phyloP scores from a whole-genome alignment of 805 yeast genomes.

The Spathaspora gorwiae region DNA sequence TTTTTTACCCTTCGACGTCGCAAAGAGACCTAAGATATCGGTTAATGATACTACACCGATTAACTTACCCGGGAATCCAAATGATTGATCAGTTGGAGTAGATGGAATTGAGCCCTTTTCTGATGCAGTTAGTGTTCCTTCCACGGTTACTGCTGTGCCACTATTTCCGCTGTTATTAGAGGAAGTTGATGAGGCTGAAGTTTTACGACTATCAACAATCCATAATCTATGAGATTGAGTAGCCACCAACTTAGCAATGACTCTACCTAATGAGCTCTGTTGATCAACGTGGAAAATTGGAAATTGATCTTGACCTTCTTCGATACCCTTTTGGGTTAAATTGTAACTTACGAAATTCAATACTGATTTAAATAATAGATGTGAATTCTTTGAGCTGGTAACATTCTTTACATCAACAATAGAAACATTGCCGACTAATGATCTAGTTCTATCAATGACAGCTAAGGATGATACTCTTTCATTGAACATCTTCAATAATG shows the following conservation, averaged over 20 bases:
- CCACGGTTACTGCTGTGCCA: conserved; percentile 8
- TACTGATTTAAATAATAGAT: conserved; percentile 75
- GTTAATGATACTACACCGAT: conserved; percentile 91
- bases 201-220: conserved; percentile 52
- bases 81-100: conserved; percentile 8
- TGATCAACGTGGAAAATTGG: conserved; percentile 93
- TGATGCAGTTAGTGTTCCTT: conserved; percentile 10
- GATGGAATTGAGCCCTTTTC: conserved; percentile 1
- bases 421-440: conserved; percentile 85
- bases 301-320: conserved; percentile 92
- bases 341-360: conserved; percentile 84
- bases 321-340: conserved; percentile 81
- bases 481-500: conserved; percentile 76
- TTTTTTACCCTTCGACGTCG: conserved; percentile 56
- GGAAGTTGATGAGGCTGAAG: conserved; percentile 1
- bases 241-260: conserved; percentile 92
- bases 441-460: conserved; percentile 74
- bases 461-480: conserved; percentile 88
- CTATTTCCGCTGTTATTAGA: not conserved
- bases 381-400: conserved; percentile 82
- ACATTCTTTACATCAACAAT: conserved; percentile 91
- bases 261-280: conserved; percentile 75
- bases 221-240: conserved; percentile 88
- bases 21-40: conserved; percentile 79
- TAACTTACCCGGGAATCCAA: conserved; percentile 69